A percentile compares a stretch with the other conserved stretches of the same genome.
phyloP scores from a whole-genome alignment of 2,329 filamentous ascomycete genomes.

The Alternaria dauci region DNA sequence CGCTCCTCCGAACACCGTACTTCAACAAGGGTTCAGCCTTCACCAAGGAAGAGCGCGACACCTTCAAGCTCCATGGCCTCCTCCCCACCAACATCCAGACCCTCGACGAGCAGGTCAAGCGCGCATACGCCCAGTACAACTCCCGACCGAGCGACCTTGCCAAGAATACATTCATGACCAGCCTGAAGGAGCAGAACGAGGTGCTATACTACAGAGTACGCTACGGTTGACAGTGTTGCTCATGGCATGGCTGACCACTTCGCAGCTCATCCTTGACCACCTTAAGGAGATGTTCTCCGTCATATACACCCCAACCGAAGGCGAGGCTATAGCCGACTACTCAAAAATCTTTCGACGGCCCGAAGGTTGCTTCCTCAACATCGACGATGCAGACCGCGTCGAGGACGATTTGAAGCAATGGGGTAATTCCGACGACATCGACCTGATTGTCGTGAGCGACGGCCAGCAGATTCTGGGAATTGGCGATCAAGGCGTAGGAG shows the following conservation, averaged over 20 bases:
- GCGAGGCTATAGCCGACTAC: slow-evolving; percentile 86
- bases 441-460: slow-evolving; percentile 89
- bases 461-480: slow-evolving; percentile 80
- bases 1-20: slow-evolving; percentile 69
- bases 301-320: slow-evolving; percentile 92
- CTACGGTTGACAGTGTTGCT: neutral
- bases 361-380: slow-evolving; percentile 82
- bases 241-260: slow-evolving; percentile 9
- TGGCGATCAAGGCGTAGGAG: slow-evolving; percentile 86
- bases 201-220: slow-evolving; percentile 79
- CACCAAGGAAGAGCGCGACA: slow-evolving; percentile 69
- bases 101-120: slow-evolving; percentile 76
- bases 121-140: slow-evolving; percentile 83
- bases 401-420: slow-evolving; percentile 73
- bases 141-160: slow-evolving; percentile 70
- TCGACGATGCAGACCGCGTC: slow-evolving; percentile 72
- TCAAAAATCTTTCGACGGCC: slow-evolving; percentile 79
- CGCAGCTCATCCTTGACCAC: slow-evolving; percentile 75
- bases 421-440: slow-evolving; percentile 76
- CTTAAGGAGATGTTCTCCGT: slow-evolving; percentile 87
- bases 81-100: slow-evolving; percentile 77
- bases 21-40: slow-evolving; percentile 90
- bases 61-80: slow-evolving; percentile 76
- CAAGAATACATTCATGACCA: slow-evolving; percentile 89
- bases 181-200: slow-evolving; percentile 84